A percentile compares a stretch with the other conserved stretches of the same genome.
These are phyloP conservation scores for Salix arbutifolia DNA, from an alignment of 345 rosid genomes.

Conservation along the genomic window DNA sequence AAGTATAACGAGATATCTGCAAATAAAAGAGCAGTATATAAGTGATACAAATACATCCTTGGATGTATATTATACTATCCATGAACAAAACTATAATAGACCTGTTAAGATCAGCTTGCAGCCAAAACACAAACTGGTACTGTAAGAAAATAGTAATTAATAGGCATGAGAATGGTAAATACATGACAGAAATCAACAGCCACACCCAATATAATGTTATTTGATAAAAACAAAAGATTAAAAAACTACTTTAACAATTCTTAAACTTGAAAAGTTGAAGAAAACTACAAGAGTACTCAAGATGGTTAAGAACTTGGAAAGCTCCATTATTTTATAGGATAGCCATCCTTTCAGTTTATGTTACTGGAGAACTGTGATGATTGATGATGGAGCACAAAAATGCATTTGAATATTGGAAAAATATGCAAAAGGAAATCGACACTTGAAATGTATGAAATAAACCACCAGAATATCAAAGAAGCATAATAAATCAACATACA, in stretches of 20 bases:
- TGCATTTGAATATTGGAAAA: background rate
- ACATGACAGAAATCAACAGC: background rate
- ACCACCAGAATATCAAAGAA: background rate
- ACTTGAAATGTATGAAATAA: background rate
- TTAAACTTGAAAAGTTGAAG: background rate
- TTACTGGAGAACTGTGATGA: too few relatives aligned
- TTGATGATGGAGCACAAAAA: too few relatives aligned
- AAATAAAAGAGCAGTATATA: background rate
- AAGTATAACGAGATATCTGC: background rate
- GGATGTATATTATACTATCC: slow-evolving; percentile 2
- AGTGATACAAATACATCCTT: background rate
- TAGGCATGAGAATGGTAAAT: background rate
- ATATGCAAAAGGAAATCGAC: background rate
- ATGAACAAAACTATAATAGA: background rate
- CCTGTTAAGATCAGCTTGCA: background rate
- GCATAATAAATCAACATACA: background rate
- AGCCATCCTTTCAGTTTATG: too few relatives aligned
- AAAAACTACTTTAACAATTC: too few relatives aligned
- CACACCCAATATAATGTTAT: background rate
- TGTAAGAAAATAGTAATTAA: background rate
- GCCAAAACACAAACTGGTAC: background rate
- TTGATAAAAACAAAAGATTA: too few relatives aligned
- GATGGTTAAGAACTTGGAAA: too few relatives aligned
- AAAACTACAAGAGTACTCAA: background rate
- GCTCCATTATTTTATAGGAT: too few relatives aligned